Evolutionary conservation across 306 rosid genomes (phyloP), one percentile per base, ranked within the genome.

Genomic region (Adenanthera pavonina): DNA sequence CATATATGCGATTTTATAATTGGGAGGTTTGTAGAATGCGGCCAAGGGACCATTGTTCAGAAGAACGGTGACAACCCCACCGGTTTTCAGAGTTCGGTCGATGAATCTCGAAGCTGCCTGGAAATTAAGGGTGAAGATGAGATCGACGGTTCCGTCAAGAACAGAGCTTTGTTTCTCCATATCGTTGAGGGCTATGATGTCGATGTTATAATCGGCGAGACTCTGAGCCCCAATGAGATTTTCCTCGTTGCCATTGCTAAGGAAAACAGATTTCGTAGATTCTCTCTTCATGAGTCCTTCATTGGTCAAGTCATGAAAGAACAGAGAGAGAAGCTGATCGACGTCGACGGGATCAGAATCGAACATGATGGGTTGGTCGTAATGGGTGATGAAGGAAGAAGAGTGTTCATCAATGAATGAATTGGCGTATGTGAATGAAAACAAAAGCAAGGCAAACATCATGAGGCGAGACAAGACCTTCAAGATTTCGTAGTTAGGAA

Each of bases 271-370:
- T 41, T 81, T 89, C 1, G 51, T 61, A 40, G 49, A 72, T 0
- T 46, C 38, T 49, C 75, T 83, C 40, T 78, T 84, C 20, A 83
- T 4, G 43, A 92, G 78, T 2, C 94, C 91, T 81, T 92, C 94
- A 5, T 88, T 87, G 8, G 75, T 78, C 61, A 91, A 75, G 78
- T 89, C 91, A 3, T 19, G 88, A 70, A 91, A 79, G 53, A 91
- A n/a, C 15, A 78, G 3, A 0, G 90, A 74, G 34, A 89, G 34
- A 14, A 81, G 38, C 4, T 71, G 77, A 13, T 81, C 16, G 10
- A 66, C 59, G 49, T 78, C 64, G 49, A 52, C 34, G 20, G 76
- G 6, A 13, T 20, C 69, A 30, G 20, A 33, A 67, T 3, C 52
- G 15, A 17, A 12, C 1, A 1, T 6, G 4, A 68, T 14, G 17